Evolutionary conservation across 495 filamentous ascomycete species (phyloP).

Genomic region (Hyaloscypha hepaticicola): DNA sequence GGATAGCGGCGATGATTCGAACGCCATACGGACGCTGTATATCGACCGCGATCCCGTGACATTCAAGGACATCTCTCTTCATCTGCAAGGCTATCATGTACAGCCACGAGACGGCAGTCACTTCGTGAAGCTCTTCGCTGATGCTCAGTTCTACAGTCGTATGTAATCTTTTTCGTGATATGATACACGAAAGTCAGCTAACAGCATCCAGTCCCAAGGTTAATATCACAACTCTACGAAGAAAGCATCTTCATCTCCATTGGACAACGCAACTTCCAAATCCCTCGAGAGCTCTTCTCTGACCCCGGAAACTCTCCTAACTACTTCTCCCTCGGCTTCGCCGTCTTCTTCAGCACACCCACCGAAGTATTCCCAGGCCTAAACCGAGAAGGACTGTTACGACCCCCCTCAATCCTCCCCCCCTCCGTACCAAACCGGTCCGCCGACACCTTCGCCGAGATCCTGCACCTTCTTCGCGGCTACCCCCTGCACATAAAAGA

Average conservation of each 20-base stretch:
- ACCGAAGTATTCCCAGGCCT: constrained; percentile 85
- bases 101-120: constrained; percentile 77
- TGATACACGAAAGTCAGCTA: neutral
- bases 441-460: constrained; percentile 75
- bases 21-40: constrained; percentile 68
- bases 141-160: constrained; percentile 94
- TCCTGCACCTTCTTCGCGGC: constrained; percentile 84
- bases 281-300: constrained; percentile 85
- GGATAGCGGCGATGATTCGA: constrained; percentile 45
- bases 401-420: constrained; percentile 82
- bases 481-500: constrained; percentile 79
- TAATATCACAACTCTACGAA: constrained; percentile 92
- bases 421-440: constrained; percentile 78
- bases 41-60: constrained; percentile 93
- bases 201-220: constrained; percentile 60
- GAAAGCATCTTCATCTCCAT: constrained; percentile 90
- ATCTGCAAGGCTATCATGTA: constrained; percentile 93
- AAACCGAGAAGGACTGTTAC: constrained; percentile 74
- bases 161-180: constrained; percentile 32
- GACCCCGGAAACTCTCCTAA: constrained; percentile 86
- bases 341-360: constrained; percentile 80
- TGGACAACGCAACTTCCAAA: constrained; percentile 80
- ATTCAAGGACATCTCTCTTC: constrained; percentile 84
- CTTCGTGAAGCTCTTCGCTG: constrained; percentile 89
- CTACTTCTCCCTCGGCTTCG: constrained; percentile 93